Percentiles rank a stretch among this genome's conserved stretches.
phyloP scores from a whole-genome alignment of 306 rosid genomes.

The Prunus dulcis region DNA sequence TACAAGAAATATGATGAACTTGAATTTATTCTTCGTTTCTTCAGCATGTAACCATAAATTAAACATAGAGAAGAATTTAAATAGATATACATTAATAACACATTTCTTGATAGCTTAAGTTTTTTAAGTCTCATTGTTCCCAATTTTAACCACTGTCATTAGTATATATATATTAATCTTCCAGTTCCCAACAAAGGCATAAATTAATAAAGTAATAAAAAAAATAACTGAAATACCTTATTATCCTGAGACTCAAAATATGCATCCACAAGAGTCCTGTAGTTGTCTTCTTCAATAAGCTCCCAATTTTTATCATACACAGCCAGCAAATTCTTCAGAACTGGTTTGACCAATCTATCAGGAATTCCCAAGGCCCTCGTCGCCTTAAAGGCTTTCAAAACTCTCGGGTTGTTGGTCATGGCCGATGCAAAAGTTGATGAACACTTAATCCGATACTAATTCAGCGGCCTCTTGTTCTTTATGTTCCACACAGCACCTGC shows the following conservation, averaged over 20 bases:
- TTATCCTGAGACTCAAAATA: slow-evolving; percentile 60
- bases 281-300: slow-evolving; percentile 71
- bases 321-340: slow-evolving; percentile 37
- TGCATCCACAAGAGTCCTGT: slow-evolving; percentile 58
- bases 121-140: not conserved
- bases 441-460: not conserved
- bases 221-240: slow-evolving; percentile 36
- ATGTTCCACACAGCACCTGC: not conserved
- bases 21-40: too few relatives aligned
- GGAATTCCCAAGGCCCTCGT: slow-evolving; percentile 51
- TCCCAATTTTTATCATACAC: slow-evolving; percentile 53
- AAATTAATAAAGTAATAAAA: not conserved
- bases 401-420: slow-evolving; percentile 47
- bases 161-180: not conserved
- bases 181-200: too few relatives aligned
- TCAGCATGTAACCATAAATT: too few relatives aligned
- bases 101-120: too few relatives aligned
- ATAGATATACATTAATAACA: too few relatives aligned
- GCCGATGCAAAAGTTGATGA: not conserved
- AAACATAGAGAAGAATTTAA: too few relatives aligned
- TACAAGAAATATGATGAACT: too few relatives aligned
- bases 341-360: slow-evolving; percentile 47
- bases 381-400: slow-evolving; percentile 41
- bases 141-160: not conserved
- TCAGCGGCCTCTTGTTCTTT: not conserved